These are phyloP conservation scores for Calvatia gigantea DNA, from an alignment of 768 basidiomycete genomes.

Conservation along the genomic window DNA sequence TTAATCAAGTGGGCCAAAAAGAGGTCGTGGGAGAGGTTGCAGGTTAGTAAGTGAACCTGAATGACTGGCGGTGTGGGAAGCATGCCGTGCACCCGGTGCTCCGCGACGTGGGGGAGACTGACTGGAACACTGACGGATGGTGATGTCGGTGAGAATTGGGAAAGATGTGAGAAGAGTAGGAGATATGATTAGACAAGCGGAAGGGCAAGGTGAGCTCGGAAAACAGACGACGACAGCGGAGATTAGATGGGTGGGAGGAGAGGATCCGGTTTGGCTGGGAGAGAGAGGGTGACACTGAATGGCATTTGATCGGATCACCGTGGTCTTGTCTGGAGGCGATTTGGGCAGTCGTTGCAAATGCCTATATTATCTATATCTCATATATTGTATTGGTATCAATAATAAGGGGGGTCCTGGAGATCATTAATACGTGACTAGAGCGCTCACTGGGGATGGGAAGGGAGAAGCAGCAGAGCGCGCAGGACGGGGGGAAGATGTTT, in stretches of 20 bases:
- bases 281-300: conserved; percentile 3
- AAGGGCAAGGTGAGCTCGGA: background rate
- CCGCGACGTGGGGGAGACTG: background rate
- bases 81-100: background rate
- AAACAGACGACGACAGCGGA: conserved; percentile 9
- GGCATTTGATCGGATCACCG: conserved; percentile 11
- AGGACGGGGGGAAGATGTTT: background rate
- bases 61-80: background rate
- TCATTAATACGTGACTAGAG: too few species aligned
- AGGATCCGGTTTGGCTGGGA: conserved; percentile 8
- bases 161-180: background rate
- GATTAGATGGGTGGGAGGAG: conserved; percentile 8
- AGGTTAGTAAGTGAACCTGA: conserved; percentile 1
- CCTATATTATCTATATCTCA: background rate
- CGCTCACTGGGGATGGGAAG: background rate
- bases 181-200: conserved; percentile 2
- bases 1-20: background rate
- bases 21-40: background rate
- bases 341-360: background rate
- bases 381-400: too few species aligned
- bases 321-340: background rate
- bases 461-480: background rate
- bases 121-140: background rate
- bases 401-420: too few species aligned
- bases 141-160: background rate